phyloP scores from a whole-genome alignment of 306 rosid genomes.

The Castanea mollissima region DNA sequence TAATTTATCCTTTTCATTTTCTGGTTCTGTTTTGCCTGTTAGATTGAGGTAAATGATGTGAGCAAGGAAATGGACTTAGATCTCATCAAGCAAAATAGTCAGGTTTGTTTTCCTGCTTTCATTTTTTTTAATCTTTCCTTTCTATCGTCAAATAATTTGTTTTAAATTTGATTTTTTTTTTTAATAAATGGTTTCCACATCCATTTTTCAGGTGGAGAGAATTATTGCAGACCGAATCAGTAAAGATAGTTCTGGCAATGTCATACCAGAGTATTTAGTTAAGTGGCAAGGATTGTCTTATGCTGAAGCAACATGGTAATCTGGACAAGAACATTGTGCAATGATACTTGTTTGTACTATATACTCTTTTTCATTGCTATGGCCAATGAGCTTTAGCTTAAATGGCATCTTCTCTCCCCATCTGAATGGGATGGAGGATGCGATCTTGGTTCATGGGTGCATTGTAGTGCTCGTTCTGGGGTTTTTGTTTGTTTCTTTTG shows the following conservation, averaged over 20 bases:
- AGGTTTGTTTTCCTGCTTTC: conserved; percentile 53
- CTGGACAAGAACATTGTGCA: conserved; percentile 12
- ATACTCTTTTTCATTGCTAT: not conserved
- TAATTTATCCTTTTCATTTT: conserved; percentile 17
- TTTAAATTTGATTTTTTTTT: not conserved
- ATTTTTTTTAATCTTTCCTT: conserved; percentile 3
- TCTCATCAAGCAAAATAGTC: conserved; percentile 97
- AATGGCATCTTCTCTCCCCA: not conserved
- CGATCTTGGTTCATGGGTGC: not conserved
- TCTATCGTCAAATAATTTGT: not conserved
- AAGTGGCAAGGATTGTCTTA: conserved; percentile 99
- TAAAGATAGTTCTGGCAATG: conserved; percentile 72
- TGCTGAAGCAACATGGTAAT: conserved; percentile 97
- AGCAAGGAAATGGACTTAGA: conserved; percentile 99
- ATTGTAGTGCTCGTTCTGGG: not conserved
- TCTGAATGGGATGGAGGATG: not conserved
- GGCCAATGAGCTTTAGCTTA: not conserved
- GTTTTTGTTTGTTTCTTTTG: not conserved
- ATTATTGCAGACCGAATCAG: conserved; percentile 81
- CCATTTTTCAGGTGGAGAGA: conserved; percentile 78
- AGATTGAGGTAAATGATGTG: conserved; percentile 98
- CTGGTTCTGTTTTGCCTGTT: conserved; percentile 18
- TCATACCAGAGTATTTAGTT: conserved; percentile 85
- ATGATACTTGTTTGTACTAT: not conserved
- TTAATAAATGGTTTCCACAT: conserved; percentile 18